A percentile compares a stretch with the other conserved stretches of the same genome.
These are phyloP conservation scores for Polyporus tsugae DNA, from an alignment of 1,284 basidiomycete species.

Conservation along the genomic window DNA sequence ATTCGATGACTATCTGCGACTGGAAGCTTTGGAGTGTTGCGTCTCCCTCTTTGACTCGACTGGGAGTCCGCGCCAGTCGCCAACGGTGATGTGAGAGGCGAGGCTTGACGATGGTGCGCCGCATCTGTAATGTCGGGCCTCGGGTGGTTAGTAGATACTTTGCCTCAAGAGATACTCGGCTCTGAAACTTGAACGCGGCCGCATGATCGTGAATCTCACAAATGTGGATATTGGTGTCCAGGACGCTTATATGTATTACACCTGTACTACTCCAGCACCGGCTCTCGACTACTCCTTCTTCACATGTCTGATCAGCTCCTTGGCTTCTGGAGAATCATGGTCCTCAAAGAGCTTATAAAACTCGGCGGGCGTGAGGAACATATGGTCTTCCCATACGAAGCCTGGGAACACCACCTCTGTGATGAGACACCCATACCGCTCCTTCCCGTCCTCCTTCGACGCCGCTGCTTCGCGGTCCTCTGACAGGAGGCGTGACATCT, in stretches of 20 bases:
- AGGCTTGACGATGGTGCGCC: too few relatives aligned
- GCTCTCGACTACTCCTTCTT: slow-evolving; percentile 16
- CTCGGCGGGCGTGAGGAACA: slow-evolving; percentile 45
- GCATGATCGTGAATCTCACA: too few relatives aligned
- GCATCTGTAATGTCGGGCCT: too few relatives aligned
- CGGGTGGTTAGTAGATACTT: too few relatives aligned
- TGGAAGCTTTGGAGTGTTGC: neutral
- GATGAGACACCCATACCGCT: slow-evolving; percentile 52
- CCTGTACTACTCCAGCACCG: neutral
- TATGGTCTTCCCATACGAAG: slow-evolving; percentile 59
- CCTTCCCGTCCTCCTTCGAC: slow-evolving; percentile 28
- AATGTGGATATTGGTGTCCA: neutral
- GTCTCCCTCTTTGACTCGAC: neutral
- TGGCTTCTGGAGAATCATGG: slow-evolving; percentile 19
- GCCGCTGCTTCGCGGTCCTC: slow-evolving; percentile 44
- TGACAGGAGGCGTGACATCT: slow-evolving; percentile 53
- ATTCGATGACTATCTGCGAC: neutral
- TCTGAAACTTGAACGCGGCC: neutral
- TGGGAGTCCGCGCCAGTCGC: neutral
- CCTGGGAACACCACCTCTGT: slow-evolving; percentile 59
- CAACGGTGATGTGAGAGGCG: too few relatives aligned
- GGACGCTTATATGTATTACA: neutral
- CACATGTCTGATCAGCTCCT: slow-evolving; percentile 30
- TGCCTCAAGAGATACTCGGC: too few relatives aligned
- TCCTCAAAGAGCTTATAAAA: slow-evolving; percentile 47